Conservation (phyloP, 495 filamentous ascomycete genomes). For the Penicillium coprophilum region DNA sequence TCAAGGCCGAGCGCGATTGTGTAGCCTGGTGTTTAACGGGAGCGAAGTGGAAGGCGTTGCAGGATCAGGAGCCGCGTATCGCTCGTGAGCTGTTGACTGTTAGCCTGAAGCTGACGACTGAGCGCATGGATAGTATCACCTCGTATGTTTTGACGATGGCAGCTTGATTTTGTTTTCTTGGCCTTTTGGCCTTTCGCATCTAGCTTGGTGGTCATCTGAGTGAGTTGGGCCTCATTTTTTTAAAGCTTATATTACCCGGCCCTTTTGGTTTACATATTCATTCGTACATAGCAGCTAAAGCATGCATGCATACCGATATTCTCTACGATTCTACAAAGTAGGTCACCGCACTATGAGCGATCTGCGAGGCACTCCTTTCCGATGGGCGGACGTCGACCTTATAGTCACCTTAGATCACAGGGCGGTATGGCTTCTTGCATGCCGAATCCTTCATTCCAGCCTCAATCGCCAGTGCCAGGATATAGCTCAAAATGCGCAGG, state of each 20-base stretch:
- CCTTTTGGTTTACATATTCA: not conserved
- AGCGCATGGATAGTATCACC: conserved; percentile 89
- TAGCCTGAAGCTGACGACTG: conserved; percentile 80
- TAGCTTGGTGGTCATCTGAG: conserved; percentile 10
- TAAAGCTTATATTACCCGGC: not conserved
- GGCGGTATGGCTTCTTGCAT: no score
- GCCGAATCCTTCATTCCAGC: no score
- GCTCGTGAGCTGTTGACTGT: conserved; percentile 82
- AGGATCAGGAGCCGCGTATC: conserved; percentile 67
- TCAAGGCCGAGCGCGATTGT: conserved; percentile 75
- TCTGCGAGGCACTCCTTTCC: no score
- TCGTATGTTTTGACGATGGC: conserved; percentile 48
- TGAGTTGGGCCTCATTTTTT: conserved; percentile 4
- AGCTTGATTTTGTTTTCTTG: conserved; percentile 7
- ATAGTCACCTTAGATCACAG: no score
- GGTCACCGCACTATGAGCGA: no score
- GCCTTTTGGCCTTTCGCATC: conserved; percentile 1
- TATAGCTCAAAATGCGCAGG: no score
- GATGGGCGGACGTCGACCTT: no score
- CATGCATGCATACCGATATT: not conserved
- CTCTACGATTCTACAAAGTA: no score
- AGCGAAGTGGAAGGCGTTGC: conserved; percentile 67
- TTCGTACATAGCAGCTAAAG: not conserved
- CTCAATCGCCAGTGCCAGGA: no score
- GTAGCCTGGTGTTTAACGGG: conserved; percentile 77